Evolutionary conservation across 257 asterid genomes (phyloP).

Genomic region (Echites panduratus): DNA sequence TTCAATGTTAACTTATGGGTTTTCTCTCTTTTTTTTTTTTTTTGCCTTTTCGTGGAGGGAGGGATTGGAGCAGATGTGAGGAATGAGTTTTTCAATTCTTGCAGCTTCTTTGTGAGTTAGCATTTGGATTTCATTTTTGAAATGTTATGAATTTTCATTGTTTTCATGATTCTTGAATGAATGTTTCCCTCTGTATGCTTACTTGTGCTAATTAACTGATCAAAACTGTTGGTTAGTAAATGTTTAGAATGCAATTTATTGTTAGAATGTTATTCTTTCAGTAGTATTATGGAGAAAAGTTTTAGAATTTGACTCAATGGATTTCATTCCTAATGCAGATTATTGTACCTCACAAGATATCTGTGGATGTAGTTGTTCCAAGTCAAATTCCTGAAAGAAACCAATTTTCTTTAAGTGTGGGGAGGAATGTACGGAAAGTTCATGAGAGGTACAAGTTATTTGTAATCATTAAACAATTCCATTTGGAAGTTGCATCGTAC

Average conservation of each 20-base stretch:
- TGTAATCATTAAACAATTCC: neutral
- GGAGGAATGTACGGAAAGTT: conserved; percentile 7
- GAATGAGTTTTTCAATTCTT: neutral
- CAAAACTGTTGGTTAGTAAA: neutral
- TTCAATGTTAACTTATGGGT: neutral
- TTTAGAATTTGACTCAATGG: too few relatives aligned
- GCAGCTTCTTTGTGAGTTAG: neutral
- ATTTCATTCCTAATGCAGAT: conserved; percentile 18
- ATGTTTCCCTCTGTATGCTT: too few relatives aligned
- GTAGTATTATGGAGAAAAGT: neutral
- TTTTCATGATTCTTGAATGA: conserved; percentile 3
- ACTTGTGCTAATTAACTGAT: neutral
- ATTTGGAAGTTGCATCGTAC: neutral
- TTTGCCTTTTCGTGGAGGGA: neutral
- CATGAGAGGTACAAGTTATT: conserved; percentile 14
- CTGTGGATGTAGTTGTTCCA: conserved; percentile 10
- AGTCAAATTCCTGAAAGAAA: conserved; percentile 20
- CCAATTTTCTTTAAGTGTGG: conserved; percentile 14
- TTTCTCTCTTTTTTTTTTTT: neutral
- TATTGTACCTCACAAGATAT: conserved; percentile 21
- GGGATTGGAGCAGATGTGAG: neutral
- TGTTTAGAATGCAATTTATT: neutral
- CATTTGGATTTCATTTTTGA: neutral
- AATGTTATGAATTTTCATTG: neutral
- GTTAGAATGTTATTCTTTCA: neutral